Evolutionary conservation across 768 basidiomycete genomes (phyloP).

Genomic region (Melanogaster broomeanus): DNA sequence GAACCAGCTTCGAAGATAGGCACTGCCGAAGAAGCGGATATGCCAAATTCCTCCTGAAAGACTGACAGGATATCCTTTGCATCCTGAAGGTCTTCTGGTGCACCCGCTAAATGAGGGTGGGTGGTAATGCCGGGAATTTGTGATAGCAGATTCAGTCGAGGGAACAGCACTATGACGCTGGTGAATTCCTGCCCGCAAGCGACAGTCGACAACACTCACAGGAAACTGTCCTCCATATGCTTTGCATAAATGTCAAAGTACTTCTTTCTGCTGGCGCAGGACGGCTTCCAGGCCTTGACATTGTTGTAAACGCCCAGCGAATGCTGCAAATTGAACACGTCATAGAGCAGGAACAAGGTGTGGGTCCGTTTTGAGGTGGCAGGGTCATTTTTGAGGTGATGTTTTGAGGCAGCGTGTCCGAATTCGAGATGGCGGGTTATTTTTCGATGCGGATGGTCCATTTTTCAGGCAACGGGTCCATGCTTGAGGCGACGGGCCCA

Average conservation of each 20-base stretch:
- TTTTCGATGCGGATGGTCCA: too few species aligned
- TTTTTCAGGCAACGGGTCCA: too few species aligned
- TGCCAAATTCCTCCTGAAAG: slow-evolving; percentile 67
- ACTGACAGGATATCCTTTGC: slow-evolving; percentile 67
- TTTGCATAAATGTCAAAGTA: slow-evolving; percentile 15
- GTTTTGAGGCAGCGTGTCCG: too few species aligned
- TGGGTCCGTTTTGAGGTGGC: too few species aligned
- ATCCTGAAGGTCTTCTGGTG: slow-evolving; percentile 57
- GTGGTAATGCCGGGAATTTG: slow-evolving; percentile 59
- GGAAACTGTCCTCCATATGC: slow-evolving; percentile 32
- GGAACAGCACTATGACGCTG: slow-evolving; percentile 50
- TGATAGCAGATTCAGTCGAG: slow-evolving; percentile 55
- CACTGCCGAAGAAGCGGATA: slow-evolving; percentile 37
- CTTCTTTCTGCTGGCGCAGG: slow-evolving; percentile 1
- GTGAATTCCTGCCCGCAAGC: background rate
- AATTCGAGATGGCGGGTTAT: too few species aligned
- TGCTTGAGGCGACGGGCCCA: too few species aligned
- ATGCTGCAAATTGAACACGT: background rate
- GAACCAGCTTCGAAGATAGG: slow-evolving; percentile 77
- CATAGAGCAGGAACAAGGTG: slow-evolving; percentile 14
- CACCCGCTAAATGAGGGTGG: slow-evolving; percentile 75
- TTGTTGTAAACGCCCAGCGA: background rate
- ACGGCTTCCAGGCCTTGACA: slow-evolving; percentile 9
- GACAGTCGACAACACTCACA: slow-evolving; percentile 29
- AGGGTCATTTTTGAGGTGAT: too few species aligned